phyloP scores from a whole-genome alignment of 2,329 filamentous ascomycete species.

The Albifimbria verrucaria region DNA sequence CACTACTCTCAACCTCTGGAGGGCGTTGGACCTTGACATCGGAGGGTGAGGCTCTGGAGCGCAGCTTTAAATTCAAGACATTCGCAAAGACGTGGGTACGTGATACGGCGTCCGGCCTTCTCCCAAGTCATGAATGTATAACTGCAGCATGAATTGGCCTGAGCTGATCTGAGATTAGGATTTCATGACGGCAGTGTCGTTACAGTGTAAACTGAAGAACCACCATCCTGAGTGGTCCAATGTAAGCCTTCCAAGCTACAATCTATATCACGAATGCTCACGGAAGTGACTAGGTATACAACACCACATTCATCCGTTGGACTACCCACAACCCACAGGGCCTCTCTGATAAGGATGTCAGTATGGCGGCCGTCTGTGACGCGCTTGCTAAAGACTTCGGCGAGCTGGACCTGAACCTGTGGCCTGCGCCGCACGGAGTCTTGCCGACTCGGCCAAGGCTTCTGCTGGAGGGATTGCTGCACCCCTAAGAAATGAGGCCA shows the following conservation, averaged over 20 bases:
- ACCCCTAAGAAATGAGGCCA: conserved; percentile 38
- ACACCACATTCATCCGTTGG: conserved; percentile 68
- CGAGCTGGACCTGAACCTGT: conserved; percentile 40
- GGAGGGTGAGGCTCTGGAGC: conserved; percentile 53
- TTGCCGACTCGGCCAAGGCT: conserved; percentile 43
- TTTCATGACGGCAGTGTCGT: conserved; percentile 71
- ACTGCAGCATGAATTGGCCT: too few species aligned
- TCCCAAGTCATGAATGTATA: too few species aligned
- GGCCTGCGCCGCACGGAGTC: conserved; percentile 34
- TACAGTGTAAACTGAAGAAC: conserved; percentile 64
- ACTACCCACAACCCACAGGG: conserved; percentile 67
- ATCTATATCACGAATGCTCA: background rate
- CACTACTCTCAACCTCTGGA: conserved; percentile 37
- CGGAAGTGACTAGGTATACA: conserved; percentile 52
- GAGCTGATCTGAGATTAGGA: conserved; percentile 41
- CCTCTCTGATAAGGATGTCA: conserved; percentile 60
- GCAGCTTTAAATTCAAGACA: conserved; percentile 61
- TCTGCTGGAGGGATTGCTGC: conserved; percentile 55
- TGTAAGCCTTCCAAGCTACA: conserved; percentile 35
- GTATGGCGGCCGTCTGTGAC: conserved; percentile 62
- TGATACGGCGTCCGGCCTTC: too few species aligned
- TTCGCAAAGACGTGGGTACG: conserved; percentile 64
- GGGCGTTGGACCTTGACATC: conserved; percentile 48
- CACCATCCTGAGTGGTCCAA: conserved; percentile 80
- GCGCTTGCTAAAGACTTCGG: conserved; percentile 53